Evolutionary conservation across 2,329 filamentous ascomycete genomes (phyloP).

Genomic region (Phaeophleospora eucalypticola): DNA sequence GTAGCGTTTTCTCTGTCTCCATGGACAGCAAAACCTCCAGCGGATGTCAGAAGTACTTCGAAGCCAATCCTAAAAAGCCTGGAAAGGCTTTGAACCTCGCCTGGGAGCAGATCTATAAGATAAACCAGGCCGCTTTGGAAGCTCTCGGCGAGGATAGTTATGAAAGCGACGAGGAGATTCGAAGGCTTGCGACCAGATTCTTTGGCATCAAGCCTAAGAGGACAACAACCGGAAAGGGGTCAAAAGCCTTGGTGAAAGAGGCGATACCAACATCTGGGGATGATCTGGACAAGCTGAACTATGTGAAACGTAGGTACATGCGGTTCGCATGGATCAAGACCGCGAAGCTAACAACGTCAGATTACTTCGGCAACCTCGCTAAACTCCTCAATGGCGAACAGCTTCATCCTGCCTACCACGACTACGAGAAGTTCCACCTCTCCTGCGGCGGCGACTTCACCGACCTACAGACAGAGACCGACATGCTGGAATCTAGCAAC

Average conservation of each 20-base stretch:
- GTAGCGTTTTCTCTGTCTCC: constrained; percentile 3
- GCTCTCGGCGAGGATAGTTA: constrained; percentile 4
- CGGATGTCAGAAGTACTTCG: neutral
- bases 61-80: neutral
- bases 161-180: constrained; percentile 4
- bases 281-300: neutral
- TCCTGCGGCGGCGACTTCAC: constrained; percentile 9
- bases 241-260: neutral
- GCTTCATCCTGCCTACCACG: neutral
- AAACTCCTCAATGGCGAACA: neutral
- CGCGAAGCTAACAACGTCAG: neutral
- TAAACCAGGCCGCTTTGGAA: constrained; percentile 3
- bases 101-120: constrained; percentile 1
- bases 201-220: constrained; percentile 11
- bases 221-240: neutral
- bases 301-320: neutral
- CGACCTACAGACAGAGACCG: neutral
- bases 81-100: neutral
- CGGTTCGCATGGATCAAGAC: neutral
- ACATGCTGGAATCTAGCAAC: neutral
- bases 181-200: constrained; percentile 9
- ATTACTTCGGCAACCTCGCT: constrained; percentile 2
- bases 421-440: constrained; percentile 1
- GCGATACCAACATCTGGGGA: neutral
- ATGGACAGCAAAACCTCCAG: neutral